Base-by-base conservation (phyloP, 345 rosid genomes). In the Melaleuca alternifolia region DNA sequence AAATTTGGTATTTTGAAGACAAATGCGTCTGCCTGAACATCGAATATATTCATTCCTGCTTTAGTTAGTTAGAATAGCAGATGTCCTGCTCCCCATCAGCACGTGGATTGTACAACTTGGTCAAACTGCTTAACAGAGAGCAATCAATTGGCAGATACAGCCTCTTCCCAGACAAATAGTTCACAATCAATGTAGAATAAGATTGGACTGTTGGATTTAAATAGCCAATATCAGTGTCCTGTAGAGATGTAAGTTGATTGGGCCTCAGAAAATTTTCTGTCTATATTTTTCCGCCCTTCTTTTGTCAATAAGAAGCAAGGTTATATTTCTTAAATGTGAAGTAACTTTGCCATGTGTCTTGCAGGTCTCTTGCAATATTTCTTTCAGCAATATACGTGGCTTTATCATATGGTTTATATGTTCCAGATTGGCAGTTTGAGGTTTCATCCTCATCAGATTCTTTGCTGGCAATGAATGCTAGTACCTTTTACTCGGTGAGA, bases 341-440 rank as follows among this genome's bases (percentile, higher is more conserved):
- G 20, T 81, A 46, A 54, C 48, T 52, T 54, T 79, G 24, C 84
- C 51, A 52, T 18, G 50, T 85, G 65, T 85, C 82, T 57, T 83
- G 51, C 88, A 92, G 93, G 93, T 50, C 83, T 71, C 87, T 86
- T 23, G 90, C 90, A 71, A 41, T 89, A 82, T 87, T 84, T 75
- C 86, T 92, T 23, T 89, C 89, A 57, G 90, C 88, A 10, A 56
- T 91, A 12, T 92, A 92, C 57, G 30, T 86, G 87, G 89, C 91
- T 33, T 91, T 92, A 52, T 50, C 87, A 37, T 87, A 91, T 62
- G 92, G 93, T 62, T 26, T 92, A 82, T 92, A 89, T 83, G 93
- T 92, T 87, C 92, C 92, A 30, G 93, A 89, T 76, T 92, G 93
- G 93, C 90, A 89, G 84, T 91, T 89, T 86, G 89, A 86, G 30